Base-by-base conservation (phyloP, 108 stramenopile genomes). In the Parietichytrium sp. region DNA sequence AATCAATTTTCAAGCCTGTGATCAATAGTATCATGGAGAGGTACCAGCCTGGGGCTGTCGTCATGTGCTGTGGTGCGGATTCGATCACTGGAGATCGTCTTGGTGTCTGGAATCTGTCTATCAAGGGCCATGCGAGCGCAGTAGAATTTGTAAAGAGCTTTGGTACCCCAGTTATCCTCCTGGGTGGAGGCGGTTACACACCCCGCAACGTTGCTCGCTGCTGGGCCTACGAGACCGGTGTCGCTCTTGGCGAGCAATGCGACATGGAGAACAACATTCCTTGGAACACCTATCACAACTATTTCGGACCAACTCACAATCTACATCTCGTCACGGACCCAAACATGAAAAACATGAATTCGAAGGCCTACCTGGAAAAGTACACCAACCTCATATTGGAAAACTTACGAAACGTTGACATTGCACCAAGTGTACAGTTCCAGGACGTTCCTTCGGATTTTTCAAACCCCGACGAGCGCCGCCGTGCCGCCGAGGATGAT, bases 171-270 rank as follows among this genome's bases (percentile, higher is more conserved):
- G 92, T 94, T 16, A 85, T 99, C 51, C 95, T 99, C 1, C 84
- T 98, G 78, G 99, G 99, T 3, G 99, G 99, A 3, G 99, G 99
- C 18, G 99, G 98, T 10, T 99, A 99, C 87, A 98, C 98, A 42
- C 94, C 97, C 72, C 94, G 97, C 10, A 99, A 99, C 85, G 99
- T 98, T 25, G 93, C 98, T 0, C 87, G 99, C 38, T 97, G 93
- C 79, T 98, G 96, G 96, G 93, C 95, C 36, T 96, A 94, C 83
- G 98, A 98, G 80, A 98, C 98, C 18, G 88, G 94, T 8, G 94
- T 97, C 15, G 55, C 94, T 4, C 78, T 85, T 51, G n/a, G n/a
- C n/a, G n/a, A n/a, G n/a, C 93, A 93, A 53, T 82, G 87, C 29
- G 85, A 89, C 29, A 85, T 98, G 51, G 80, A 91, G 20, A 93